These are phyloP conservation scores for Monosporozyma servazzii DNA, from an alignment of 805 yeast genomes.

Conservation along the genomic window DNA sequence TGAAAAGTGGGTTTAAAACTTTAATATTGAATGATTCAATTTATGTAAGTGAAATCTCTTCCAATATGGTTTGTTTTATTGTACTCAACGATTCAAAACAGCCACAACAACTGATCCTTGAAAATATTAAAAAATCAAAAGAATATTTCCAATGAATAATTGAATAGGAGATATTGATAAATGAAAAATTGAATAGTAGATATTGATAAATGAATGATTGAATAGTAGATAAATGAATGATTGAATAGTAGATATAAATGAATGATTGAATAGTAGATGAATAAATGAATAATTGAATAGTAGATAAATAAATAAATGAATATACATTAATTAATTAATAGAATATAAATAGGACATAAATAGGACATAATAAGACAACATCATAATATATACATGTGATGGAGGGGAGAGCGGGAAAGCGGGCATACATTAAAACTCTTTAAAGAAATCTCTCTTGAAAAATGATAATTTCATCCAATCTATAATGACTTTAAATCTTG, in stretches of 20 bases:
- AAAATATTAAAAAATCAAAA: conserved; percentile 49
- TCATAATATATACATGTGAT: neutral
- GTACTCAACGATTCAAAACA: conserved; percentile 39
- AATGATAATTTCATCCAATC: conserved; percentile 85
- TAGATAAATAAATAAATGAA: conserved; percentile 1
- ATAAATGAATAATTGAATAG: neutral
- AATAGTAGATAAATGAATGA: neutral
- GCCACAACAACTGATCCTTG: conserved; percentile 36
- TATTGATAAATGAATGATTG: neutral
- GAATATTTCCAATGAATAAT: conserved; percentile 36
- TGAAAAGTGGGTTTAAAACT: conserved; percentile 76
- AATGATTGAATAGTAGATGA: neutral
- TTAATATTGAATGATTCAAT: conserved; percentile 54
- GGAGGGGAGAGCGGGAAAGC: neutral
- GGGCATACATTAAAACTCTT: conserved; percentile 55
- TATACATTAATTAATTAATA: too few species aligned
- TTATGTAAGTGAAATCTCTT: conserved; percentile 47
- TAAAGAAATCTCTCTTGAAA: conserved; percentile 89
- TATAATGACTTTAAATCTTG: conserved; percentile 72
- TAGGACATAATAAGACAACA: neutral
- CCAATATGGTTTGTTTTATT: conserved; percentile 54
- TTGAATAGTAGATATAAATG: too few species aligned
- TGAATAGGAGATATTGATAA: neutral
- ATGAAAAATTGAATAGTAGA: neutral
- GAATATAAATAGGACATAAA: neutral